Evolutionary conservation across 148 eudicot species (phyloP).

Genomic region (Gaultheria prostrata): DNA sequence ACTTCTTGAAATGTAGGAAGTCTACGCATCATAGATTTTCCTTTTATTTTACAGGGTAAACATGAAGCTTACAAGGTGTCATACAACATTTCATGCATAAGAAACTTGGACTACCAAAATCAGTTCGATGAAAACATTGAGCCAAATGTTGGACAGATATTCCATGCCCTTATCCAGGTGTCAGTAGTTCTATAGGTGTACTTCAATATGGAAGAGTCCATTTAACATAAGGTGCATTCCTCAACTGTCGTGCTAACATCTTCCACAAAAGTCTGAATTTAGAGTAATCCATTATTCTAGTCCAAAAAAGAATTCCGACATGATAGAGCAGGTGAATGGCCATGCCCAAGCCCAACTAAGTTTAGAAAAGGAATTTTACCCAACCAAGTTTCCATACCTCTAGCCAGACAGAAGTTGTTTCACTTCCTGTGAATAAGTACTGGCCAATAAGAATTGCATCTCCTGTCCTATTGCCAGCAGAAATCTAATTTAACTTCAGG

Average conservation of each 20-base stretch:
- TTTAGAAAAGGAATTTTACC: not conserved
- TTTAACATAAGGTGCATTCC: not conserved
- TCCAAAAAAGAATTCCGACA: not conserved
- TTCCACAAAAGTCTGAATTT: not conserved
- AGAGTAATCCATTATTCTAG: not conserved
- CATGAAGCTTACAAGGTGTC: not conserved
- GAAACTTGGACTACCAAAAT: not conserved
- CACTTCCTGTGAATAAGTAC: constrained; percentile 96
- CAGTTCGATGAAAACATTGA: not conserved
- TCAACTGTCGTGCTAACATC: not conserved
- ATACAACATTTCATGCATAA: not conserved
- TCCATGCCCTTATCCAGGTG: not conserved
- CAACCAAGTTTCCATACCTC: constrained; percentile 55
- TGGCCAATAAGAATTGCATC: constrained; percentile 93
- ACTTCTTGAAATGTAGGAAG: constrained; percentile 6
- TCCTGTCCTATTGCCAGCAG: constrained; percentile 87
- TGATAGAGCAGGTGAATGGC: constrained; percentile 3
- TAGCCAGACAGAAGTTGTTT: too few species aligned
- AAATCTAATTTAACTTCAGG: constrained; percentile 8
- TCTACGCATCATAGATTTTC: not conserved
- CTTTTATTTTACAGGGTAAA: not conserved
- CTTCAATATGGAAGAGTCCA: not conserved
- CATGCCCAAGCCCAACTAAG: not conserved
- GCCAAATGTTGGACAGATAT: not conserved
- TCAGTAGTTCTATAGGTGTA: not conserved